A percentile compares a stretch with the other conserved stretches of the same genome.
Evolutionary conservation across 176 grass and related monocot species (phyloP).

Genomic region (Puccinellia tenuiflora): DNA sequence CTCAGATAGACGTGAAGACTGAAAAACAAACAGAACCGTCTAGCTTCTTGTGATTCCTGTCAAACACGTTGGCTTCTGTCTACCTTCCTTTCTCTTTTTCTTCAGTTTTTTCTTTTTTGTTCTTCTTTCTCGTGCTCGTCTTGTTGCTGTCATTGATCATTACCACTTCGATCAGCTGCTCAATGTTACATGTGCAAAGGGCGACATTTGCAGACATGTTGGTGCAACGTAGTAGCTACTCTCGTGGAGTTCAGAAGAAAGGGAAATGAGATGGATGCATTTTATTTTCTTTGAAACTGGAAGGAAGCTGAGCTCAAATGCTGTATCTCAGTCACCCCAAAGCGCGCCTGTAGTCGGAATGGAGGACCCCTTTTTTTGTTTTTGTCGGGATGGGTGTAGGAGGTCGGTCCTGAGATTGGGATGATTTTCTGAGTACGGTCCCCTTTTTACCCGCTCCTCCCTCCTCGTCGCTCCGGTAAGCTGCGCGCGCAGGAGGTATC

Average conservation of each 20-base stretch:
- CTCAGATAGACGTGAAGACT: background rate
- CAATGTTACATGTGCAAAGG: conserved; percentile 5
- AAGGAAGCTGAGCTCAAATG: no score
- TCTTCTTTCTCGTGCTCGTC: background rate
- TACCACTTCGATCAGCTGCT: background rate
- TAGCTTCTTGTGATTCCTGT: background rate
- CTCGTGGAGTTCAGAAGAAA: background rate
- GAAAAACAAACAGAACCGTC: background rate
- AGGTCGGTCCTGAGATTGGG: no score
- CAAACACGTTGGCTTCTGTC: background rate
- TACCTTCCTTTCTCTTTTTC: background rate
- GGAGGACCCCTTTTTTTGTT: no score
- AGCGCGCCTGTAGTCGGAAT: no score
- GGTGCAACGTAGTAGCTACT: background rate
- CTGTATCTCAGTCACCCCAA: no score
- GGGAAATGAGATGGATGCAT: background rate
- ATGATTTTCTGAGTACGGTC: no score
- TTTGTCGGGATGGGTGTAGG: no score
- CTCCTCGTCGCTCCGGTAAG: no score
- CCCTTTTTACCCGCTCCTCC: no score
- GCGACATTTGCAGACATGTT: background rate
- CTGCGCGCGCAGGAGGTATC: no score
- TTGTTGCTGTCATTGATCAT: background rate
- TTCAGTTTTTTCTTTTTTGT: background rate
- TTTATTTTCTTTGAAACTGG: no score